Evolutionary conservation across 768 basidiomycete genomes (phyloP).

Genomic region (Lyophyllum decastes): DNA sequence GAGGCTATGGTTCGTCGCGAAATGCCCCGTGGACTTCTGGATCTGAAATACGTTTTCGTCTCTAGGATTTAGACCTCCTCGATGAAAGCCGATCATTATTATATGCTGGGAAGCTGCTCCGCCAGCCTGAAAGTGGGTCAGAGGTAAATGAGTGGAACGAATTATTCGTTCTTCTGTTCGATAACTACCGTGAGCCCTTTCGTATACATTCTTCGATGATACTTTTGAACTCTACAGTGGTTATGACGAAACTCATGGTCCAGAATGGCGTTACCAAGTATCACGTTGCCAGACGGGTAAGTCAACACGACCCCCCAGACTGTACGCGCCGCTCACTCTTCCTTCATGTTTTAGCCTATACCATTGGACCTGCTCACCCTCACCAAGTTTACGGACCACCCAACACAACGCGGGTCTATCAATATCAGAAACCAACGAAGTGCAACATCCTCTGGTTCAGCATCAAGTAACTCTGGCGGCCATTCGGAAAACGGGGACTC

Average conservation of each 20-base stretch:
- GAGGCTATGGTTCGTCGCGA: slow-evolving; percentile 56
- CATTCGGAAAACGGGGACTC: slow-evolving; percentile 57
- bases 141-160: slow-evolving; percentile 84
- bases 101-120: slow-evolving; percentile 76
- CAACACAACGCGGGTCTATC: slow-evolving; percentile 68
- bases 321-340: not conserved
- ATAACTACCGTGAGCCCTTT: slow-evolving; percentile 78
- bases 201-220: not conserved
- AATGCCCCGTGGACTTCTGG: not conserved
- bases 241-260: slow-evolving; percentile 80
- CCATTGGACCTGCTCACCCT: slow-evolving; percentile 87
- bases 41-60: not conserved
- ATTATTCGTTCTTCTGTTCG: slow-evolving; percentile 86
- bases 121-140: slow-evolving; percentile 81
- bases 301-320: slow-evolving; percentile 19
- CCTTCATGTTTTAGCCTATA: slow-evolving; percentile 69
- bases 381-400: slow-evolving; percentile 76
- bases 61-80: slow-evolving; percentile 83
- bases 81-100: slow-evolving; percentile 84
- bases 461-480: slow-evolving; percentile 21
- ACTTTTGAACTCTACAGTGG: slow-evolving; percentile 50
- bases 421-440: slow-evolving; percentile 53
- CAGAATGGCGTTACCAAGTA: slow-evolving; percentile 76
- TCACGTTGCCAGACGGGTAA: slow-evolving; percentile 73
- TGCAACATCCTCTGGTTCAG: slow-evolving; percentile 24